phyloP scores from a whole-genome alignment of 352 stramenopile genomes.

The Phytophthora ohioensis region DNA sequence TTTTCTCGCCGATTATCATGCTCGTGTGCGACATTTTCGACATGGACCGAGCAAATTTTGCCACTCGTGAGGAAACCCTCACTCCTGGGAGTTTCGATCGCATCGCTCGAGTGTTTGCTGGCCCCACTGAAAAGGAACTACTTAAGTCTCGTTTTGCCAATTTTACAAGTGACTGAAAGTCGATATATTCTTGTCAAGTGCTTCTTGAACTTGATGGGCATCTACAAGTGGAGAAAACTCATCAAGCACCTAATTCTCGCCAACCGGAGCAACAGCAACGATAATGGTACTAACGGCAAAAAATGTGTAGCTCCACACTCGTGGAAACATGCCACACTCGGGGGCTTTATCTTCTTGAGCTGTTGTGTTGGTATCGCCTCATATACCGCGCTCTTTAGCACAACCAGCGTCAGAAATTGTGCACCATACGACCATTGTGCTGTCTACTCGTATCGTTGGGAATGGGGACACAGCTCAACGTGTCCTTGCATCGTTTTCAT shows the following conservation, averaged over 20 bases:
- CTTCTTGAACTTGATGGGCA: neutral
- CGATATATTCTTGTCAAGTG: neutral
- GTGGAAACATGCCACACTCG: neutral
- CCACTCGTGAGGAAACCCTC: neutral
- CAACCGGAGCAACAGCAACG: neutral
- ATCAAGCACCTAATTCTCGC: neutral
- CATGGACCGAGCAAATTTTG: neutral
- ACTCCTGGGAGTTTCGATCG: neutral
- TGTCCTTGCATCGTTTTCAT: conserved; percentile 17
- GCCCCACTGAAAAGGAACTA: neutral
- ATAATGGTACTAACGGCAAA: neutral
- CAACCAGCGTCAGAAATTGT: neutral
- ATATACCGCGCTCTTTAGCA: neutral
- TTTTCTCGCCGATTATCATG: neutral
- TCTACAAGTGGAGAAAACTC: conserved; percentile 1
- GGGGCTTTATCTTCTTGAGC: neutral
- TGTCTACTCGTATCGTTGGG: conserved; percentile 57
- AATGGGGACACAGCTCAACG: conserved; percentile 12
- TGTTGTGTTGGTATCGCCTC: neutral
- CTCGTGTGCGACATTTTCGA: neutral
- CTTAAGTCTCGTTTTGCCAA: neutral
- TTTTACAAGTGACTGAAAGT: neutral
- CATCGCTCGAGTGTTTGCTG: neutral
- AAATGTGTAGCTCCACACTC: neutral
- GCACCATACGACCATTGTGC: conserved; percentile 39